These are phyloP conservation scores for Albugo laibachii DNA, from an alignment of 352 stramenopile genomes.

Conservation along the genomic window DNA sequence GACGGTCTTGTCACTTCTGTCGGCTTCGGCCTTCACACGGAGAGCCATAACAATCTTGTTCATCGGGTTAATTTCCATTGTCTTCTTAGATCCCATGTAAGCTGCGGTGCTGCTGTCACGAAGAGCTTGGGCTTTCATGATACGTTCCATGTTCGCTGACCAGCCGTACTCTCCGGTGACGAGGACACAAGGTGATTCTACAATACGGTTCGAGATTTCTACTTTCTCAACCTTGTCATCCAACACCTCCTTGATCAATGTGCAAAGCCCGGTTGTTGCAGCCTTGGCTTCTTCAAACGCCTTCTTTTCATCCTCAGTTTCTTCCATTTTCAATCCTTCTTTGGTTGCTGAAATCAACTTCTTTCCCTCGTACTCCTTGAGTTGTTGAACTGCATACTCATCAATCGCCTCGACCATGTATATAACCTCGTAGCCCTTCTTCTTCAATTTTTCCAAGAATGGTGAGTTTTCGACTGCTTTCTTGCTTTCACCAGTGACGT, in stretches of 20 bases:
- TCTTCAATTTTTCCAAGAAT: slow-evolving; percentile 99
- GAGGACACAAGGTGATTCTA: slow-evolving; percentile 95
- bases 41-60: slow-evolving; percentile 98
- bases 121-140: slow-evolving; percentile 99
- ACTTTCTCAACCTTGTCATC: slow-evolving; percentile 99
- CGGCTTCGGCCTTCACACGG: slow-evolving; percentile 96
- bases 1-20: slow-evolving; percentile 99
- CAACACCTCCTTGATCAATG: slow-evolving; percentile 99
- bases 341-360: slow-evolving; percentile 98
- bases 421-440: slow-evolving; percentile 99
- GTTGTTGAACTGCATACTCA: slow-evolving; percentile 98
- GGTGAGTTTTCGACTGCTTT: slow-evolving; percentile 97
- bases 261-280: slow-evolving; percentile 93
- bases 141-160: slow-evolving; percentile 99
- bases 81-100: slow-evolving; percentile 99
- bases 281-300: slow-evolving; percentile 97
- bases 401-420: slow-evolving; percentile 99
- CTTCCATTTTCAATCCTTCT: slow-evolving; percentile 93
- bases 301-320: slow-evolving; percentile 97
- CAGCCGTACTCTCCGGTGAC: slow-evolving; percentile 99
- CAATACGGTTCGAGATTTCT: slow-evolving; percentile 96
- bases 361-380: slow-evolving; percentile 99
- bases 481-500: slow-evolving; percentile 98
- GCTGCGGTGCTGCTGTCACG: slow-evolving; percentile 91
- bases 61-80: slow-evolving; percentile 98